phyloP scores from a whole-genome alignment of 73 alveolate species.

The Vitrella brassicaformis region DNA sequence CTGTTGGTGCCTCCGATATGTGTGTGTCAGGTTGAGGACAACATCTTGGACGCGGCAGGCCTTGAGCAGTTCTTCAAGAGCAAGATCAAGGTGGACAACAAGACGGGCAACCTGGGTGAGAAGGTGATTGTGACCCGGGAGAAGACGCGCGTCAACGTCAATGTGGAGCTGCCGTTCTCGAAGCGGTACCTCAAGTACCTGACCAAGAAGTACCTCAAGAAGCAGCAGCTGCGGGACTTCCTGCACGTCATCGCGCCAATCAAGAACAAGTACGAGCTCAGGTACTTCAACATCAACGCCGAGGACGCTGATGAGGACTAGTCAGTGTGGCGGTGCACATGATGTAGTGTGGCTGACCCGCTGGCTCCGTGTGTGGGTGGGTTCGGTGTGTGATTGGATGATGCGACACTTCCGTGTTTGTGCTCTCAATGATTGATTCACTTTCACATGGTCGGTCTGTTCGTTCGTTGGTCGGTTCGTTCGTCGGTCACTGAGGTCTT shows the following conservation, averaged over 20 bases:
- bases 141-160: conserved; percentile 38
- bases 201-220: conserved; percentile 64
- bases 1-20: too few relatives aligned
- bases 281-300: conserved; percentile 55
- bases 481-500: too few relatives aligned
- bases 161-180: conserved; percentile 56
- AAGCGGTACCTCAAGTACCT: conserved; percentile 65
- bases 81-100: conserved; percentile 52
- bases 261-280: conserved; percentile 58
- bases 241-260: conserved; percentile 59
- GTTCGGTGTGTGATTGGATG: too few relatives aligned
- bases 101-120: conserved; percentile 58
- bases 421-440: too few relatives aligned
- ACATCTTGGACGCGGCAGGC: conserved; percentile 49
- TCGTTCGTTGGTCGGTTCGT: too few relatives aligned
- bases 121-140: conserved; percentile 43
- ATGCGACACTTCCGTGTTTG: too few relatives aligned
- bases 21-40: too few relatives aligned
- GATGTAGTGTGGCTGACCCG: too few relatives aligned
- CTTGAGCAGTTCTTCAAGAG: conserved; percentile 48
- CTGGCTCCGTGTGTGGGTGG: too few relatives aligned
- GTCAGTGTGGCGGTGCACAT: too few relatives aligned
- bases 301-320: conserved; percentile 23
- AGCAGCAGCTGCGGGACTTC: conserved; percentile 44
- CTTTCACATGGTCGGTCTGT: too few relatives aligned